Conservation (phyloP, 2,329 filamentous ascomycete species). For the Fusarium piperis region DNA sequence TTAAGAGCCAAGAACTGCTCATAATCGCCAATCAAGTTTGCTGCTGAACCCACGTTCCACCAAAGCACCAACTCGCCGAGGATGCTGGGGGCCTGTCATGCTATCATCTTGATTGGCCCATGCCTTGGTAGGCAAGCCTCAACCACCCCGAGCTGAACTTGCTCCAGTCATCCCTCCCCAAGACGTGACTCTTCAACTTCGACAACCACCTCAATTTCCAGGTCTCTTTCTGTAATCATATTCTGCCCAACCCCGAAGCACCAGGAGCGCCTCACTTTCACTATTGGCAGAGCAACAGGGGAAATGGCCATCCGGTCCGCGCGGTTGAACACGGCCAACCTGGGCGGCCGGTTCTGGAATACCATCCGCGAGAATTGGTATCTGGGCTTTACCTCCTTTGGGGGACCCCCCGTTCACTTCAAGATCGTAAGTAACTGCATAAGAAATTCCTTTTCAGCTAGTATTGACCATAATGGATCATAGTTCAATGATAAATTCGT, state of each 20-base stretch:
- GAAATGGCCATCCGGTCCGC: background rate
- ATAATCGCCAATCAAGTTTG: background rate
- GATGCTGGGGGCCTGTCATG: background rate
- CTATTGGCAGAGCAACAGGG: background rate
- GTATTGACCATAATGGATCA: background rate
- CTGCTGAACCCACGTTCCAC: background rate
- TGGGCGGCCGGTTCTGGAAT: background rate
- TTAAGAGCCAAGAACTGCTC: background rate
- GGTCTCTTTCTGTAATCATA: background rate
- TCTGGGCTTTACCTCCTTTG: conserved; percentile 21
- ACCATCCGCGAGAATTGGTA: conserved; percentile 58
- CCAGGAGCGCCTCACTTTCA: too few relatives aligned
- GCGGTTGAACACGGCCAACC: background rate
- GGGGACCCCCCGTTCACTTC: conserved; percentile 26
- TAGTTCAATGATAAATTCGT: conserved; percentile 61
- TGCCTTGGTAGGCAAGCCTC: background rate
- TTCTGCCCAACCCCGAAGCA: background rate
- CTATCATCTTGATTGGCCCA: background rate
- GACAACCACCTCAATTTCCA: background rate
- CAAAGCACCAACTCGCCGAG: background rate
- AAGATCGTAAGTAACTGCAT: conserved; percentile 1
- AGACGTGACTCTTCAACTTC: background rate
- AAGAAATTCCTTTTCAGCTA: background rate
- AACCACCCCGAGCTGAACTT: background rate
- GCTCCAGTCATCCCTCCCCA: background rate